A percentile compares a stretch with the other conserved stretches of the same genome.
These are phyloP conservation scores for Coemansia guatemalensis DNA, from an alignment of 192 early-diverging fungal species.

Conservation along the genomic window DNA sequence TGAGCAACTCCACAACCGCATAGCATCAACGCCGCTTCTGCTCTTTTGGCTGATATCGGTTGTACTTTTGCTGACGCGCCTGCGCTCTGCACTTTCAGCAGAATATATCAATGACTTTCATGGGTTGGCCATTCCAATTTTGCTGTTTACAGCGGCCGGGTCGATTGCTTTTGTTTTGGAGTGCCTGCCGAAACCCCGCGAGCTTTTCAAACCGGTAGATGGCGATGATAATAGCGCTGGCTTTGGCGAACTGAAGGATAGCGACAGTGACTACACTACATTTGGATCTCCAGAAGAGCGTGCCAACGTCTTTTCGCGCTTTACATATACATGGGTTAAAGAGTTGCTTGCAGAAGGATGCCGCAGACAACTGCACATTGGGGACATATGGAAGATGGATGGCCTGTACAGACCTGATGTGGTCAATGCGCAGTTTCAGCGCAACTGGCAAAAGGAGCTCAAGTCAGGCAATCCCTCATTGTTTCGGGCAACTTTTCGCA, in stretches of 20 bases:
- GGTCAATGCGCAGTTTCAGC: conserved; percentile 70
- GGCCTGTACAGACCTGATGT: conserved; percentile 61
- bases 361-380: conserved; percentile 69
- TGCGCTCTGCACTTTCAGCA: conserved; percentile 29
- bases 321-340: conserved; percentile 90
- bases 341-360: conserved; percentile 78
- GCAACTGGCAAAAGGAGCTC: conserved; percentile 74
- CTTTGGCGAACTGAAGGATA: no score
- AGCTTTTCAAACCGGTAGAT: conserved; percentile 19
- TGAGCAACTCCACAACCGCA: conserved; percentile 34
- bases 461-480: conserved; percentile 65
- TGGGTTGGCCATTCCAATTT: conserved; percentile 11
- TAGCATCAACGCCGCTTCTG: conserved; percentile 39
- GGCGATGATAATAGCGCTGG: conserved; percentile 27
- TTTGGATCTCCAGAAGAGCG: conserved; percentile 54
- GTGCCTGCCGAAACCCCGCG: conserved; percentile 35
- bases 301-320: conserved; percentile 79
- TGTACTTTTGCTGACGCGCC: conserved; percentile 23
- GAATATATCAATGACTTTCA: conserved; percentile 1
- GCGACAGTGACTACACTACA: not conserved
- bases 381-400: conserved; percentile 76
- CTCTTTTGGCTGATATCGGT: conserved; percentile 46
- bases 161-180: conserved; percentile 30
- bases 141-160: conserved; percentile 23
- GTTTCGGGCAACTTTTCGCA: conserved; percentile 59